Percentiles rank a stretch among this genome's conserved stretches.
Evolutionary conservation across 2,329 filamentous ascomycete species (phyloP).

Genomic region (Nemania serpens): DNA sequence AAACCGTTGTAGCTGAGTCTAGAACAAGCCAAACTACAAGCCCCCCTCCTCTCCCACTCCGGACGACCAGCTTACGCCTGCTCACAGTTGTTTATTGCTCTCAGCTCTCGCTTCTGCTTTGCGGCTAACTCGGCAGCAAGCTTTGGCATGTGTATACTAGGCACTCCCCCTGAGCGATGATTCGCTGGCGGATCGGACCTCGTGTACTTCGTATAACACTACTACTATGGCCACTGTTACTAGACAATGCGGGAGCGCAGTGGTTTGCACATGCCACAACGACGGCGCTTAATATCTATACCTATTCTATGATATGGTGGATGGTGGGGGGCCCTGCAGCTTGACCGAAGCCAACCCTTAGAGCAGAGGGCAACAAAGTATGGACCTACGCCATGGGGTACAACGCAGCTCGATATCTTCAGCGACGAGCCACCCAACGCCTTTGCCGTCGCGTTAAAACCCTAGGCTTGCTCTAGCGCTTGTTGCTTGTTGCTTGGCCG

Average conservation of each 20-base stretch:
- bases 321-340: slow-evolving; percentile 3
- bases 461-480: slow-evolving; percentile 7
- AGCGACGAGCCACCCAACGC: neutral
- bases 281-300: slow-evolving; percentile 16
- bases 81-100: slow-evolving; percentile 6
- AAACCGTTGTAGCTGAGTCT: neutral
- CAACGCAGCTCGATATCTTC: neutral
- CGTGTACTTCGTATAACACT: neutral
- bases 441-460: slow-evolving; percentile 9
- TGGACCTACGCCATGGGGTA: neutral
- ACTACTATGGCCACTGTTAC: neutral
- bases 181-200: slow-evolving; percentile 11
- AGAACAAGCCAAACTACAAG: slow-evolving; percentile 6
- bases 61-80: neutral
- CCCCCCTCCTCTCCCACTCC: neutral
- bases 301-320: neutral
- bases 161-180: neutral
- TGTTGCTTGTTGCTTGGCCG: slow-evolving; percentile 8
- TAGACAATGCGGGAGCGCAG: slow-evolving; percentile 8
- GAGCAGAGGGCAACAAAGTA: neutral
- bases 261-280: slow-evolving; percentile 11
- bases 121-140: slow-evolving; percentile 3
- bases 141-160: slow-evolving; percentile 4
- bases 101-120: slow-evolving; percentile 7
- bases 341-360: slow-evolving; percentile 11